Base-by-base conservation (phyloP, 345 rosid species). In the Orychophragmus violaceus region DNA sequence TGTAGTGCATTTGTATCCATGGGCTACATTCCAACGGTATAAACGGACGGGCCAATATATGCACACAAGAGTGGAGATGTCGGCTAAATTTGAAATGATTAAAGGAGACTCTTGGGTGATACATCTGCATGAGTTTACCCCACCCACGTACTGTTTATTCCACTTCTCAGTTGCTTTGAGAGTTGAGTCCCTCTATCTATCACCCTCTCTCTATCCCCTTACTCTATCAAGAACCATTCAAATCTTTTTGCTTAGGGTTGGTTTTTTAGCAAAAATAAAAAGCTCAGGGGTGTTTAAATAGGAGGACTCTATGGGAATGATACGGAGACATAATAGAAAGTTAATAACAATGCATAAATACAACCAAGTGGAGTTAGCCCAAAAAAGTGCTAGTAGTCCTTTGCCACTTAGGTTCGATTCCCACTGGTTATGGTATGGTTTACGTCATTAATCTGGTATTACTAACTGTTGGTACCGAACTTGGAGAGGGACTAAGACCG, bases 141-240 rank as follows among this genome's bases (percentile, higher is more conserved):
- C 66, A 62, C 66, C 66, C 55, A 62, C 29, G 21, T 21, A 62
- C 68, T 64, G 68, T 64, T 64, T n/a, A 59, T 50, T 24, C 69
- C 67, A 62, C 67, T 62, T 32, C 67, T 60, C 65, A 27, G 51
- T 42, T 42, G 65, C 37, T 28, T 3, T 27, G 16, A 42, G 51
- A 60, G 52, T 42, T 60, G 51, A 41, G 24, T 10, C 35, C n/a
- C 6, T 11, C 28, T 23, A 18, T 36, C 48, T 36, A n/a, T n/a
- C n/a, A n/a, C n/a, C n/a, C n/a, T n/a, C n/a, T n/a, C n/a, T n/a
- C n/a, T n/a, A n/a, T n/a, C n/a, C n/a, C n/a, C n/a, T n/a, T n/a
- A n/a, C n/a, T 37, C 42, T 35, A 37, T 37, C 6, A 37, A 5
- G 42, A 13, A 13, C 42, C 2, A 37, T 37, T 37, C 17, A 37